Conservation (phyloP, 805 yeast genomes). For the Suhomyces xylopsoci region DNA sequence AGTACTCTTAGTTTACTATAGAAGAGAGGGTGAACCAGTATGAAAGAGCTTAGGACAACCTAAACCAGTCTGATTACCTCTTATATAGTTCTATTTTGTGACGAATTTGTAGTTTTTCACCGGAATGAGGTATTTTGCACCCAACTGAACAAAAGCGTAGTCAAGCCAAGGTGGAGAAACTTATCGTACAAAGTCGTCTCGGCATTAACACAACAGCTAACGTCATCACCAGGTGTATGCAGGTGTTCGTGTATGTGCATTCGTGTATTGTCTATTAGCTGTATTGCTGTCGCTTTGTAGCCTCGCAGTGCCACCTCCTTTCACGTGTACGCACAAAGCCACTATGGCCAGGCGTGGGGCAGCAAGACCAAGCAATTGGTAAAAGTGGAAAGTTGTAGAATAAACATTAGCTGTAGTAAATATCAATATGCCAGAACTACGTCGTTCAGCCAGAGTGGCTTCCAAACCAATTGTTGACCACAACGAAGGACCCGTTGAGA, state of each 20-base stretch:
- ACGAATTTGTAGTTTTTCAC: neutral
- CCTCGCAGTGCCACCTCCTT: neutral
- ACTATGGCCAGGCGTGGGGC: neutral
- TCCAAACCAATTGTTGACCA: slow-evolving; percentile 9
- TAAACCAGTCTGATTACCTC: too few relatives aligned
- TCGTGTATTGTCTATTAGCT: neutral
- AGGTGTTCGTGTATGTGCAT: neutral
- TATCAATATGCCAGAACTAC: slow-evolving; percentile 27
- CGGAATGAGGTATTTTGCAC: neutral
- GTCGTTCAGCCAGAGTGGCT: slow-evolving; percentile 35
- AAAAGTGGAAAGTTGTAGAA: neutral
- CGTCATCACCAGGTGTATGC: neutral
- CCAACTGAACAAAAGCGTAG: neutral
- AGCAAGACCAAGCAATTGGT: neutral
- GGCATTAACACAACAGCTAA: neutral
- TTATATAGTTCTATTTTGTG: neutral
- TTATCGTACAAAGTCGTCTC: neutral
- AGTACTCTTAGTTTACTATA: too few relatives aligned
- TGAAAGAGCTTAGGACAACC: too few relatives aligned
- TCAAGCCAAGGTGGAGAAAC: neutral
- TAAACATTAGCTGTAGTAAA: too few relatives aligned
- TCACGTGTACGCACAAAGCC: slow-evolving; percentile 1
- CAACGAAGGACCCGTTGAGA: slow-evolving; percentile 10
- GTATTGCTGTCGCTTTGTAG: neutral
- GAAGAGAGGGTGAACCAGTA: too few relatives aligned